These are phyloP conservation scores for Sarcodon aspratus DNA, from an alignment of 768 basidiomycete species.

Conservation along the genomic window DNA sequence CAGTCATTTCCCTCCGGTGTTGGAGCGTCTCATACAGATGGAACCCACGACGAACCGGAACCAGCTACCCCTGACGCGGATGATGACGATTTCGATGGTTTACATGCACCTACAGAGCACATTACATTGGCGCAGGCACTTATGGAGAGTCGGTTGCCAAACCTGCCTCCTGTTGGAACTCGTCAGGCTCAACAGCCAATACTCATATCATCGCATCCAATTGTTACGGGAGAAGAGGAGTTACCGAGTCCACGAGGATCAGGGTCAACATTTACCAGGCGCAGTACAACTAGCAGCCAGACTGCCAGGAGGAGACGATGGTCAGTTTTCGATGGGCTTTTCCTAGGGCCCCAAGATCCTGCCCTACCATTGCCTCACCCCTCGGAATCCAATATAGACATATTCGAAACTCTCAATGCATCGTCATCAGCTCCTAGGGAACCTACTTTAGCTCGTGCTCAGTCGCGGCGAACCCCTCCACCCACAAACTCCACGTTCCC, in stretches of 20 bases:
- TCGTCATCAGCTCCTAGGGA: background rate
- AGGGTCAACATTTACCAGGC: slow-evolving; percentile 20
- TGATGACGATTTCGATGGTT: slow-evolving; percentile 37
- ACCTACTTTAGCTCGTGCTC: background rate
- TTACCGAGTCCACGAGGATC: slow-evolving; percentile 35
- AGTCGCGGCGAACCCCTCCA: background rate
- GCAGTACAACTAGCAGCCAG: slow-evolving; percentile 20
- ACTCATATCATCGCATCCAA: slow-evolving; percentile 31
- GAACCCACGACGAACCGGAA: slow-evolving; percentile 4
- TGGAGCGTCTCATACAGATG: background rate
- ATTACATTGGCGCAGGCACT: slow-evolving; percentile 68
- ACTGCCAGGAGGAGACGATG: slow-evolving; percentile 50
- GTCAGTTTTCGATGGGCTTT: slow-evolving; percentile 52
- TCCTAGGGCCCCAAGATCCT: slow-evolving; percentile 17
- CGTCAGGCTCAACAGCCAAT: slow-evolving; percentile 59
- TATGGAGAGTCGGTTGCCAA: slow-evolving; percentile 68
- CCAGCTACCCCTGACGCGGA: slow-evolving; percentile 33
- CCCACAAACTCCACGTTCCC: background rate
- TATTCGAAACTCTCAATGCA: background rate
- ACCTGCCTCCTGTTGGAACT: slow-evolving; percentile 61
- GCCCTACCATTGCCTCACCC: slow-evolving; percentile 16
- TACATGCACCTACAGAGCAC: slow-evolving; percentile 28
- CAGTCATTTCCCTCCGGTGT: slow-evolving; percentile 26
- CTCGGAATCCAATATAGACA: background rate
- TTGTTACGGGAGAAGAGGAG: slow-evolving; percentile 27